Evolutionary conservation across 306 rosid genomes (phyloP), one percentile per base, ranked within the genome.

Genomic region (Lupinus albus): DNA sequence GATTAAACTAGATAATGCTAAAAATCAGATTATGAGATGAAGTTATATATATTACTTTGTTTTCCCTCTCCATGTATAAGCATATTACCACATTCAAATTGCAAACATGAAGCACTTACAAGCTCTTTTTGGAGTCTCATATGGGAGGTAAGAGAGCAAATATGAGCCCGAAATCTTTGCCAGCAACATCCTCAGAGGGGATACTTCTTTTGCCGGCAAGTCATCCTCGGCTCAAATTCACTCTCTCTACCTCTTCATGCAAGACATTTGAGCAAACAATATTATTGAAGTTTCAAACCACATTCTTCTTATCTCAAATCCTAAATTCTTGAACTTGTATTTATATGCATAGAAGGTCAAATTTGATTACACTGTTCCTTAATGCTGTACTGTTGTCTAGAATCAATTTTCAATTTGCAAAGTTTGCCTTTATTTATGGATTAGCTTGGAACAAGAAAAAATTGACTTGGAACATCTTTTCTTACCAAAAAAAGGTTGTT

Each of bases 171-270:
- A 71, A 80, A 11, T 5, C 2, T 64, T 72, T 35, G 10, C 84
- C 80, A 38, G 21, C 73, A 64, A 63, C 10, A 48, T 25, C 35
- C 36, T 9, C 2, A 21, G 2, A 14, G 11, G 55, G 56, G 10
- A 30, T 0, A 2, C 6, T 3, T 7, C 6, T 13, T 68, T 61
- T 16, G 11, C 6, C 84, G 84, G 78, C 84, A 82, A 82, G 83
- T 79, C 81, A 82, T 82, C 79, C 81, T 71, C 75, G 86, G 81
- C 86, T 82, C 86, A 75, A 68, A 44, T 32, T 14, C 48, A 59
- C 83, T 82, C 80, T 79, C 71, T 79, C 50, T 33, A 0, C 70
- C 78, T 58, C 83, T 28, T 71, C 76, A 61, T 73, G 53, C 67
- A 58, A 63, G 76, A 64, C 80, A 38, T 30, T 64, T 39, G 77